Evolutionary conservation across 2,329 filamentous ascomycete genomes (phyloP).

Genomic region (Davidsoniella eucalypti): DNA sequence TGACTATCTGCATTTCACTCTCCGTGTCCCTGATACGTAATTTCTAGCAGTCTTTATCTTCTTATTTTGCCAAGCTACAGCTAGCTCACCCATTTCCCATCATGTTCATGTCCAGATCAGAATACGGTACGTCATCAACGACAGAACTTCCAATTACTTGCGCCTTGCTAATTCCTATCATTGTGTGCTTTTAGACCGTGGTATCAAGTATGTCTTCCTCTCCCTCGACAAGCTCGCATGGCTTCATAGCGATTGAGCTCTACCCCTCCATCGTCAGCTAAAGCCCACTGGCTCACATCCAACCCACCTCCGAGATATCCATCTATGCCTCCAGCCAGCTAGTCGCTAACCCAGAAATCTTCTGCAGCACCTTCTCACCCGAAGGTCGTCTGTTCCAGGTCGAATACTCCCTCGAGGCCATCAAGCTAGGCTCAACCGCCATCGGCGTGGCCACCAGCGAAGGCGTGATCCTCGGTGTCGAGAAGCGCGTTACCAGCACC

Average conservation of each 20-base stretch:
- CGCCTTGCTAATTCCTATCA: slow-evolving; percentile 4
- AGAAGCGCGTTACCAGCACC: slow-evolving; percentile 96
- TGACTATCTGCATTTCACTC: no score
- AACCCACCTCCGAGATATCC: neutral
- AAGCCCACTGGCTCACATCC: neutral
- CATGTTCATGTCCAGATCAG: slow-evolving; percentile 99
- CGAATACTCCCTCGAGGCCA: slow-evolving; percentile 99
- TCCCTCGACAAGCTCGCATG: slow-evolving; percentile 6
- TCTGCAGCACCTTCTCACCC: slow-evolving; percentile 82
- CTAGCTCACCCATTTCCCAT: slow-evolving; percentile 24
- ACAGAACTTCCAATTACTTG: neutral
- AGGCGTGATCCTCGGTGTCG: slow-evolving; percentile 90
- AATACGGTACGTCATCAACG: slow-evolving; percentile 65
- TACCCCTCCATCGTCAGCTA: neutral
- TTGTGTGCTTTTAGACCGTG: slow-evolving; percentile 52
- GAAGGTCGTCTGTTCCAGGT: slow-evolving; percentile 99
- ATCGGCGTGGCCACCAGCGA: slow-evolving; percentile 94
- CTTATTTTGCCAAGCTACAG: slow-evolving; percentile 1
- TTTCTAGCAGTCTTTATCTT: neutral
- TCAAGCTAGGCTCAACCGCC: slow-evolving; percentile 96
- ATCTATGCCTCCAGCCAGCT: no score
- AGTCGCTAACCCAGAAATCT: neutral
- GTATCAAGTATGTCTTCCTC: slow-evolving; percentile 64
- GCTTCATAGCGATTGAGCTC: neutral
- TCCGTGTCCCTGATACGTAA: neutral